Base-by-base conservation (phyloP, 2,329 filamentous ascomycete species). In the Fusarium pilosicola region DNA sequence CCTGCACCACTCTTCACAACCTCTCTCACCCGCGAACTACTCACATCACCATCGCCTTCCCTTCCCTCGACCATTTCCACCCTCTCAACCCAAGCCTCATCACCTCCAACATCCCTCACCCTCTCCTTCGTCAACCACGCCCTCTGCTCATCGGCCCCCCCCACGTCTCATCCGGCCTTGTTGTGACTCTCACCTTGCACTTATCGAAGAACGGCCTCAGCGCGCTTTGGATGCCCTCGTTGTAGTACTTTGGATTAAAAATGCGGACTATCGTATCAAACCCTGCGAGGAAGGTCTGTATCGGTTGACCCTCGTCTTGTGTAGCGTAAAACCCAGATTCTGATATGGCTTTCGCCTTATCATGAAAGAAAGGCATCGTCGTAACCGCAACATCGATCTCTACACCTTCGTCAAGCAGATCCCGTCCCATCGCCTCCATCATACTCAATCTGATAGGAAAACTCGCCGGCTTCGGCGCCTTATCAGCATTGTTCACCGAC, bases 241-340 rank as follows among this genome's bases (percentile, higher is more conserved):
- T 65, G 28, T 94, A 94, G 82, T 96, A 96, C 79, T 92, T 93
- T 1, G 92, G 88, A 55, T 93, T 85, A 61, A 93, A 89, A 59
- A 96, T 89, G 26, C 93, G 88, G 22, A 92, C 89, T 12, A 95
- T 83, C 1, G 93, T 96, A 77, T 96, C 93, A 79, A 90, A 96
- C 34, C 94, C 94, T 4, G 90, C 88, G 6, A 95, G 87, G 77
- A 93, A 93, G 8, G 93, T 83, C 76, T 94, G 92, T 60, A 87
- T 83, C 13, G 80, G 78, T 15, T 78, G 54, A 24, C 32, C 24
- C 15, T 38, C 42, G 36, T 20, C 63, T 12, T 39, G n/a, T 12
- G 42, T 26, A 73, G 32, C 36, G 20, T 89, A 90, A 42, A 84
- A 83, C 0, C 83, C 83, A 1, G 81, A 80, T 14, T 80, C 77